phyloP scores from a whole-genome alignment of 192 early-diverging fungal genomes.

The Rhizophagus sp. region DNA sequence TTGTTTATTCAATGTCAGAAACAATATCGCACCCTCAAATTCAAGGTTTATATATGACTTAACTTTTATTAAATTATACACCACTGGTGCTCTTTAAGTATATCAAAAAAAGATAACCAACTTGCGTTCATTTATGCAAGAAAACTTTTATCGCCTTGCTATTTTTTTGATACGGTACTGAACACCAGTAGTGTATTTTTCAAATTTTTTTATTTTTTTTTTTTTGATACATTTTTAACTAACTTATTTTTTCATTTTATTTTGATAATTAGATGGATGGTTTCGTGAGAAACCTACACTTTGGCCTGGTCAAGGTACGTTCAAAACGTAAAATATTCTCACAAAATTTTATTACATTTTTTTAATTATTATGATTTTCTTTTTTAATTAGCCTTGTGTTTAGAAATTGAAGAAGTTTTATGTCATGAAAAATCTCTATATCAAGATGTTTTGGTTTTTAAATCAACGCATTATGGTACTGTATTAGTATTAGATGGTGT shows the following conservation, averaged over 20 bases:
- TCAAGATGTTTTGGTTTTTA: conserved; percentile 99
- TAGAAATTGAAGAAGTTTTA: conserved; percentile 93
- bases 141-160: no score
- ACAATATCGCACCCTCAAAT: conserved; percentile 1
- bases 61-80: no score
- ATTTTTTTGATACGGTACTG: no score
- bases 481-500: conserved; percentile 98
- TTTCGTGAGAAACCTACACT: conserved; percentile 92
- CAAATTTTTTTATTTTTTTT: background rate
- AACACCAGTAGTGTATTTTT: no score
- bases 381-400: conserved; percentile 76
- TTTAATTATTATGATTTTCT: background rate
- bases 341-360: background rate
- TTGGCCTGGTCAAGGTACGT: conserved; percentile 96
- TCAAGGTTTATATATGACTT: background rate
- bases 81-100: no score
- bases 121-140: no score
- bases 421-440: conserved; percentile 92
- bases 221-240: background rate
- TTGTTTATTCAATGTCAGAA: background rate
- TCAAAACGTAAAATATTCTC: background rate
- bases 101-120: no score
- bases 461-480: conserved; percentile 93
- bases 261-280: conserved; percentile 74
- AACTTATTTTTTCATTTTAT: background rate